These are phyloP conservation scores for Phytopythium cucurbitacearum DNA, from an alignment of 352 stramenopile genomes.

Conservation along the genomic window DNA sequence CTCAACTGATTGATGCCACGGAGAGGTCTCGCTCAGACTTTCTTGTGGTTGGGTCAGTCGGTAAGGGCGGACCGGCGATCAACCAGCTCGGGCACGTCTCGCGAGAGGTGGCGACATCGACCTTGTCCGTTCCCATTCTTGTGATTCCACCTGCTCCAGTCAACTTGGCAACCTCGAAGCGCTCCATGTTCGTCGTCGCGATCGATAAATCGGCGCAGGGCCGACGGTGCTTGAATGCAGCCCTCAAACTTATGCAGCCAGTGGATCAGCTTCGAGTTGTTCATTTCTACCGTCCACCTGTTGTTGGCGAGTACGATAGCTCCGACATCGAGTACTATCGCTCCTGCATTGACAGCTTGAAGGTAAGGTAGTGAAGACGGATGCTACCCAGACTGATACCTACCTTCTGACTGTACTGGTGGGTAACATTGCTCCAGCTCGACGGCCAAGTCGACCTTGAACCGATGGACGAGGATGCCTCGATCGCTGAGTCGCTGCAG, in stretches of 20 bases:
- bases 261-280: constrained; percentile 42
- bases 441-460: constrained; percentile 34
- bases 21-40: constrained; percentile 30
- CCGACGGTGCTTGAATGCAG: constrained; percentile 33
- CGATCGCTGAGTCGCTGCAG: constrained; percentile 50
- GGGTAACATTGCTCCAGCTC: constrained; percentile 10
- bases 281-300: constrained; percentile 52
- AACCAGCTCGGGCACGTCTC: constrained; percentile 58
- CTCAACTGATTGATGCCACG: constrained; percentile 29
- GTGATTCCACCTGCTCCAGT: constrained; percentile 47
- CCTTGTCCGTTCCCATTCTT: constrained; percentile 20
- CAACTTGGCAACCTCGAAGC: constrained; percentile 30
- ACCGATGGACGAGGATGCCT: constrained; percentile 26
- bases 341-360: constrained; percentile 21
- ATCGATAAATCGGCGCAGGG: constrained; percentile 27
- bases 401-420: not conserved
- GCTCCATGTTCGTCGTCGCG: constrained; percentile 53
- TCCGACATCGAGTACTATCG: constrained; percentile 27
- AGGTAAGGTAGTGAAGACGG: constrained; percentile 7
- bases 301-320: constrained; percentile 33
- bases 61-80: constrained; percentile 53
- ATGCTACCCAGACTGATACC: not conserved
- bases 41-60: constrained; percentile 47
- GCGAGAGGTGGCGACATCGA: constrained; percentile 31
- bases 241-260: constrained; percentile 52